These are phyloP conservation scores for Calycina marina DNA, from an alignment of 2,329 filamentous ascomycete species.

Conservation along the genomic window DNA sequence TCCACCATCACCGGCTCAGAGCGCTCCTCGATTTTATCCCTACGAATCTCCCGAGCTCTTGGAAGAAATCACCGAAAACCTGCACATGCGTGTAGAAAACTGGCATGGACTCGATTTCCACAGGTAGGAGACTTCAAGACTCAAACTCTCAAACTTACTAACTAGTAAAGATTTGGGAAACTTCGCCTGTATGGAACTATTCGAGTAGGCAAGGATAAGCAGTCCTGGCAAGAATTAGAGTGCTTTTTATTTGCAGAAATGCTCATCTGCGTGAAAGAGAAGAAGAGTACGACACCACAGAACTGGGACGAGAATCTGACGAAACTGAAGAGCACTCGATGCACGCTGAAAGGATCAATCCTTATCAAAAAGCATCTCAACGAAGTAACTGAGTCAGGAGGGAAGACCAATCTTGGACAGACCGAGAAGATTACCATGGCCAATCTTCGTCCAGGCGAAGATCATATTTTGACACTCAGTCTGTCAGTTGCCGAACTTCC, in stretches of 20 bases:
- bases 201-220: constrained; percentile 86
- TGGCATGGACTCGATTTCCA: constrained; percentile 95
- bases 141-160: constrained; percentile 11
- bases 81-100: constrained; percentile 84
- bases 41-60: constrained; percentile 65
- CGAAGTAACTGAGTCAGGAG: constrained; percentile 61
- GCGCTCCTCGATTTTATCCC: constrained; percentile 44
- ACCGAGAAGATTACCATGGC: constrained; percentile 22
- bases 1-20: constrained; percentile 41
- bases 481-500: constrained; percentile 86
- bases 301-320: constrained; percentile 51
- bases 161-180: constrained; percentile 61
- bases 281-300: constrained; percentile 45
- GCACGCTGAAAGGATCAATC: constrained; percentile 91
- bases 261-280: constrained; percentile 98
- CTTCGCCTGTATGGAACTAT: constrained; percentile 79
- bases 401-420: constrained; percentile 22
- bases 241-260: constrained; percentile 97
- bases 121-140: constrained; percentile 33
- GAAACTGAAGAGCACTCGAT: constrained; percentile 51
- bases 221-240: constrained; percentile 94
- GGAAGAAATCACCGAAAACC: constrained; percentile 72
- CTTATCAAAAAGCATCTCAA: constrained; percentile 96
- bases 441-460: constrained; percentile 37
- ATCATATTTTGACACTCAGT: constrained; percentile 75